A percentile compares a stretch with the other conserved stretches of the same genome.
Conservation (phyloP, 1,139 yeast genomes). For the Entelexis sorbosivorans region DNA sequence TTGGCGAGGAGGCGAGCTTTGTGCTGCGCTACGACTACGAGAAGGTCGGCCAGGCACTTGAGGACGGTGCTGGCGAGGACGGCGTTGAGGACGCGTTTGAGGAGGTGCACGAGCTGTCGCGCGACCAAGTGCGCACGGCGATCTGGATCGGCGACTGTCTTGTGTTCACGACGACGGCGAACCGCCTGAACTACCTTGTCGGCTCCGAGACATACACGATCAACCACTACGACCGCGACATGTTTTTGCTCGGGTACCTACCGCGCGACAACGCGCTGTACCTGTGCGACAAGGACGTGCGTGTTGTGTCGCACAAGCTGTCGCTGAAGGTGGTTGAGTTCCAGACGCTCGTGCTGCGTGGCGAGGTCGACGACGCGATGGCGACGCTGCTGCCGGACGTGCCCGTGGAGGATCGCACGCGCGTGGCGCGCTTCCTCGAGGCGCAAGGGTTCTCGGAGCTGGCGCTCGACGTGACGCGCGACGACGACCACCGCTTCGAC, state of each 20-base stretch:
- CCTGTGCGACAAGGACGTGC: conserved; percentile 80
- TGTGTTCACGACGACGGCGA: conserved; percentile 73
- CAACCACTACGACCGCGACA: conserved; percentile 84
- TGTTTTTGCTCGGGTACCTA: conserved; percentile 78
- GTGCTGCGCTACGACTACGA: conserved; percentile 65
- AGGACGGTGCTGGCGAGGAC: conserved; percentile 38
- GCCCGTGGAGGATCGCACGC: conserved; percentile 58
- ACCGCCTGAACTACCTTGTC: conserved; percentile 84
- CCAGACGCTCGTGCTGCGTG: conserved; percentile 90
- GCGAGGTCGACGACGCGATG: conserved; percentile 65
- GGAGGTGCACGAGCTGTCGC: conserved; percentile 57
- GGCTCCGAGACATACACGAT: conserved; percentile 89
- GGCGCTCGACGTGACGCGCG: conserved; percentile 73
- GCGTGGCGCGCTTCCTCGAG: conserved; percentile 85
- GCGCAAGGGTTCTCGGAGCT: conserved; percentile 79
- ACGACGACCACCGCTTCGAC: conserved; percentile 76
- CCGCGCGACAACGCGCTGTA: conserved; percentile 84
- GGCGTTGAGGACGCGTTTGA: conserved; percentile 62
- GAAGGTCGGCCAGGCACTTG: conserved; percentile 52
- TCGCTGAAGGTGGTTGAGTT: conserved; percentile 82
- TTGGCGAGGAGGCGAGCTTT: conserved; percentile 69
- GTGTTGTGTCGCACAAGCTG: conserved; percentile 69
- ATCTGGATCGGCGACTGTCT: conserved; percentile 97
- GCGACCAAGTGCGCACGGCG: conserved; percentile 72
- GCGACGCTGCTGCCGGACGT: conserved; percentile 50